These are phyloP conservation scores for Pyricularia sp. DNA, from an alignment of 2,329 filamentous ascomycete species.

Conservation along the genomic window DNA sequence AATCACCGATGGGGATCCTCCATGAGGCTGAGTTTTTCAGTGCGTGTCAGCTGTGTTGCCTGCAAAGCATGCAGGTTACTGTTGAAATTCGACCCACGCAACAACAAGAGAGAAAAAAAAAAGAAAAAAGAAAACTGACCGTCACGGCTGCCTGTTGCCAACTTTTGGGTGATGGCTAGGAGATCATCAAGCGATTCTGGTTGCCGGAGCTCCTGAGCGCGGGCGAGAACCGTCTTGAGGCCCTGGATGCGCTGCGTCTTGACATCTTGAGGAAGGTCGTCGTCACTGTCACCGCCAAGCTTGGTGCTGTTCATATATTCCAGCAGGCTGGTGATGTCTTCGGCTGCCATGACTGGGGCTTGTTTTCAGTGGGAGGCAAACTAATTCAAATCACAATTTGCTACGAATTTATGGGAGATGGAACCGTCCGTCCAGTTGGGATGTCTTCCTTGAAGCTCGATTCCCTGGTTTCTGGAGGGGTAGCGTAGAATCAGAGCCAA, in stretches of 20 bases:
- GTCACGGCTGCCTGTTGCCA: constrained; percentile 47
- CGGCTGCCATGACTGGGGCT: not conserved
- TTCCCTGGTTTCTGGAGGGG: not conserved
- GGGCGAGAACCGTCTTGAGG: constrained; percentile 27
- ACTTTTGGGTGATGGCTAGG: constrained; percentile 36
- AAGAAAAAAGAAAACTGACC: constrained; percentile 30
- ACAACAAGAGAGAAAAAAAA: too few species aligned
- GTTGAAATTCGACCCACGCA: not conserved
- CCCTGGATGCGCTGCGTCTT: constrained; percentile 11
- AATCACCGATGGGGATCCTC: constrained; percentile 46
- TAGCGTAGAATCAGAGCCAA: not conserved
- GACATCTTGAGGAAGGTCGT: constrained; percentile 12
- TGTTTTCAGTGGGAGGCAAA: not conserved
- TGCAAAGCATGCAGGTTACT: not conserved
- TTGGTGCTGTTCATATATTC: constrained; percentile 4
- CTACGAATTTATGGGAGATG: not conserved
- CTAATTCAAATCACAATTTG: not conserved
- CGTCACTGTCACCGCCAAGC: constrained; percentile 12
- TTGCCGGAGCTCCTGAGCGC: constrained; percentile 30
- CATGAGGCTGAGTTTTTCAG: constrained; percentile 35
- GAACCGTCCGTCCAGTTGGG: not conserved
- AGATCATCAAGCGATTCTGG: constrained; percentile 28
- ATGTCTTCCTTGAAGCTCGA: not conserved
- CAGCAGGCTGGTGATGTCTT: constrained; percentile 1
- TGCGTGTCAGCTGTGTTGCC: not conserved